phyloP scores from a whole-genome alignment of 148 eudicot species.

The Heliosperma pusillum region DNA sequence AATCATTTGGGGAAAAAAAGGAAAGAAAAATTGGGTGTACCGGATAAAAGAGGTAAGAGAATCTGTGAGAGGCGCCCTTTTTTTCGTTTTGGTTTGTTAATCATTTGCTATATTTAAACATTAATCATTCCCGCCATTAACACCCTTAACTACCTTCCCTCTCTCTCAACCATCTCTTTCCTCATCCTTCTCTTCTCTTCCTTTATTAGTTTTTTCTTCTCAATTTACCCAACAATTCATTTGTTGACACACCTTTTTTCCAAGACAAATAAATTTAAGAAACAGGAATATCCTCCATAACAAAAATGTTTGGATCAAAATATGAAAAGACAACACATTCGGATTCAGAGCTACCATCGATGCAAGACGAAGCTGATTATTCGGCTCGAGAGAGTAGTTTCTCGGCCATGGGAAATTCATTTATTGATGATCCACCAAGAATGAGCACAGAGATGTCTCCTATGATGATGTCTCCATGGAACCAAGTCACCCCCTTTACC shows the following conservation, averaged over 20 bases:
- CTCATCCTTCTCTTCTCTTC: neutral
- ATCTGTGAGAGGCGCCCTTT: neutral
- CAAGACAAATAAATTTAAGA: neutral
- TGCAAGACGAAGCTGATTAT: conserved; percentile 24
- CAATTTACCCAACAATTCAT: conserved; percentile 1
- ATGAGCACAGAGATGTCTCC: conserved; percentile 54
- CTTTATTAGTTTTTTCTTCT: neutral
- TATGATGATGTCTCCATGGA: conserved; percentile 76
- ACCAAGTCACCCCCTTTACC: conserved; percentile 44
- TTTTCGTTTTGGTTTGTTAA: neutral
- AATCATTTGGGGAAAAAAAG: too few relatives aligned
- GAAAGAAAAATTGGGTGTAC: too few relatives aligned
- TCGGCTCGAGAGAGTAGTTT: conserved; percentile 42
- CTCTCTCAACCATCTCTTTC: conserved; percentile 2
- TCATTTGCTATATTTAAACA: conserved; percentile 13
- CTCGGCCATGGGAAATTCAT: conserved; percentile 33
- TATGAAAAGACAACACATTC: conserved; percentile 24
- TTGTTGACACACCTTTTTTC: neutral
- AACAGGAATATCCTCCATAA: neutral
- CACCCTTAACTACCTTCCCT: conserved; percentile 10
- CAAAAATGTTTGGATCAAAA: conserved; percentile 19
- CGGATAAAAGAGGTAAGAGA: too few relatives aligned
- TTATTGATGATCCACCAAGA: conserved; percentile 28
- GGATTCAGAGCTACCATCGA: conserved; percentile 25
- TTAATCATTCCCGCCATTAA: conserved; percentile 3